Evolutionary conservation across 768 basidiomycete genomes (phyloP), one percentile per base, ranked within the genome.

Genomic region (Flagelloscypha sp.): DNA sequence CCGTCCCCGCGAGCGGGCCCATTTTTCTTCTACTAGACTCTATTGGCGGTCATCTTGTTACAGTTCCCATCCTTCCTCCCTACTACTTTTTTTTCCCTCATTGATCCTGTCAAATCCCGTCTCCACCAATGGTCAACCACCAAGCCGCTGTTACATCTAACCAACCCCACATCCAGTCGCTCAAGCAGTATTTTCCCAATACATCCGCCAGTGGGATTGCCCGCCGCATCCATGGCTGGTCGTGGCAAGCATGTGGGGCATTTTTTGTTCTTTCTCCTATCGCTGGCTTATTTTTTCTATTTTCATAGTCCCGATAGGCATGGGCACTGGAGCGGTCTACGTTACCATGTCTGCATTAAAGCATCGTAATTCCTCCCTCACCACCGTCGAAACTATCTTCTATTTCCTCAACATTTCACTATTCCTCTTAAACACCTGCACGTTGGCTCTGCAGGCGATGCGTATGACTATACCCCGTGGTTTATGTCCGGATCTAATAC

Each of bases 311-410:
- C 66, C 67, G 0, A 60, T 71, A 27, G 66, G 68, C 24, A 68
- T 69, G 64, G 67, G 68, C 24, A 69, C 66, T 6, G 63, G 66
- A 30, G 66, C 68, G 5, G 68, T 71, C 34, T 68, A 68, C 47
- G 61, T 69, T n/a, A 62, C 65, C 7, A 50, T 71, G 18, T 61
- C 63, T 4, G 64, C 52, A 5, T 24, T 61, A 18, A 52, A 58
- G 29, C 21, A 41, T 15, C 57, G 52, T 31, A 41, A 51, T 6
- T 21, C 35, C 3, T 25, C 38, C n/a, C 39, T 59, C 6, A 52
- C 48, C 5, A 30, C 34, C 30, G 35, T 58, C 28, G 58, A 59
- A 45, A 53, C 55, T 12, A 30, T 54, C 24, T 59, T 59, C 42
- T 61, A 50, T 48, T 55, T 57, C 49, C 31, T 59, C 31, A 61